Conservation (phyloP, 2,329 filamentous ascomycete species). For the Botrytis galanthina region DNA sequence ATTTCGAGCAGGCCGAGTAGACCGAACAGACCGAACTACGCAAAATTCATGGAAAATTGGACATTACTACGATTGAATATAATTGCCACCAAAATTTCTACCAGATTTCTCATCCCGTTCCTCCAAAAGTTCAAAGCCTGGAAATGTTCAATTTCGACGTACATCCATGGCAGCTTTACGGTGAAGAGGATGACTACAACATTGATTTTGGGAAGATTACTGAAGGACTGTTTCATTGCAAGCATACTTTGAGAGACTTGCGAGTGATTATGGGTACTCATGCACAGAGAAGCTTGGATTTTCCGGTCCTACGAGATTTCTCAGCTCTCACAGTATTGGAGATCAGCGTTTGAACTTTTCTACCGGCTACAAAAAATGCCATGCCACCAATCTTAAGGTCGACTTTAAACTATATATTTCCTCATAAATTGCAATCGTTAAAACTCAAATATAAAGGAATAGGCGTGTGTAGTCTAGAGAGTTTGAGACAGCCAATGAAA, state of each 20-base stretch:
- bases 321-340: background rate
- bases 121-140: background rate
- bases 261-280: background rate
- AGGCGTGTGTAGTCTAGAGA: background rate
- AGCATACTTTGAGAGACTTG: background rate
- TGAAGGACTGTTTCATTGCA: background rate
- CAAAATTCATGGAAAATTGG: background rate
- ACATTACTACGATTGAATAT: background rate
- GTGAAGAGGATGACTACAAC: background rate
- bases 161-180: background rate
- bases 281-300: background rate
- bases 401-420: background rate
- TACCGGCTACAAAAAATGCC: background rate
- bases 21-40: background rate
- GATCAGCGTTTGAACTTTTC: background rate
- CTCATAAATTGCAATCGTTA: background rate
- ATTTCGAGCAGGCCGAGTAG: background rate
- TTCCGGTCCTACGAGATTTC: background rate
- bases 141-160: background rate
- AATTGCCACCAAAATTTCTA: no score
- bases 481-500: background rate
- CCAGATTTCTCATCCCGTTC: background rate
- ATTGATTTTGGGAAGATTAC: background rate
- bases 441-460: background rate
- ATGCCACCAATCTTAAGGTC: background rate